Evolutionary conservation across 73 alveolate genomes (phyloP).

Genomic region (Paramecium sexaurelia): DNA sequence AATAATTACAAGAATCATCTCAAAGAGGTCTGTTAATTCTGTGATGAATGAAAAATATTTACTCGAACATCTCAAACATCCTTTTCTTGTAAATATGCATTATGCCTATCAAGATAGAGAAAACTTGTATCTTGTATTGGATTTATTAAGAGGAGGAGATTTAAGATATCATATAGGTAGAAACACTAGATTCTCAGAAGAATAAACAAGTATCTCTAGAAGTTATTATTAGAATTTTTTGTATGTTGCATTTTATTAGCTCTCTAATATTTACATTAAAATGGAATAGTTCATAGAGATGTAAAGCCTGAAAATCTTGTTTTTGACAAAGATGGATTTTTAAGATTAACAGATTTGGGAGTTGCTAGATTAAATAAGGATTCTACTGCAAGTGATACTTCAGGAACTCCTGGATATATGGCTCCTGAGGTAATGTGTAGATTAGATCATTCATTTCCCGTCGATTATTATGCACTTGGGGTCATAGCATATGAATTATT

Average conservation of each 20-base stretch:
- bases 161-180: slow-evolving; percentile 73
- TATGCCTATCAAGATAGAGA: slow-evolving; percentile 73
- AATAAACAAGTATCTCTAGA: slow-evolving; percentile 40
- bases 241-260: slow-evolving; percentile 72
- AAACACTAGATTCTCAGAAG: slow-evolving; percentile 53
- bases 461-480: slow-evolving; percentile 83
- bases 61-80: slow-evolving; percentile 74
- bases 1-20: slow-evolving; percentile 66
- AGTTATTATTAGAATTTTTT: slow-evolving; percentile 66
- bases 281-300: slow-evolving; percentile 79
- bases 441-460: slow-evolving; percentile 65
- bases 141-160: slow-evolving; percentile 77
- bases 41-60: slow-evolving; percentile 74
- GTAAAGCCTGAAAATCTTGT: slow-evolving; percentile 79
- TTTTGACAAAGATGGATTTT: slow-evolving; percentile 79
- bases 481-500: slow-evolving; percentile 78
- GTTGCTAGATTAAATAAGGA: slow-evolving; percentile 77
- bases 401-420: slow-evolving; percentile 93
- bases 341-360: slow-evolving; percentile 81
- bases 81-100: slow-evolving; percentile 79
- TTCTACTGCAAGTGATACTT: slow-evolving; percentile 76
- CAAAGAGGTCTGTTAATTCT: slow-evolving; percentile 66
- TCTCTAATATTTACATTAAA: slow-evolving; percentile 68
- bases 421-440: slow-evolving; percentile 79
- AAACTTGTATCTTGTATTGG: slow-evolving; percentile 72